phyloP scores from a whole-genome alignment of 2,329 filamentous ascomycete species.

The Thelonectria blattea region DNA sequence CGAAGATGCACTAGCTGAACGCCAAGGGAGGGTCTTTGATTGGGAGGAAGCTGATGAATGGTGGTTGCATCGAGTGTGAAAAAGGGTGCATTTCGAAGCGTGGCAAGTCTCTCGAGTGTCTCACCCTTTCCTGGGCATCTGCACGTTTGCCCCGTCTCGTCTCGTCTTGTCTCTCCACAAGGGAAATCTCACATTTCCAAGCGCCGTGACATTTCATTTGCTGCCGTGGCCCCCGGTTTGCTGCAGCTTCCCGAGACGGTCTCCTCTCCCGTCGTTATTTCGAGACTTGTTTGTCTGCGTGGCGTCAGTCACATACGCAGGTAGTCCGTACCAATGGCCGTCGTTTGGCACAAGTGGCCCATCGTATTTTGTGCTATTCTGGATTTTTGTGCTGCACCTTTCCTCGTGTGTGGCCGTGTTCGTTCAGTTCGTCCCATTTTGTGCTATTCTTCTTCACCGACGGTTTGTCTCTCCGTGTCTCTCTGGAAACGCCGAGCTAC shows the following conservation, averaged over 20 bases:
- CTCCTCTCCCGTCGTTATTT: not conserved
- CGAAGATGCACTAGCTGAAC: constrained; percentile 12
- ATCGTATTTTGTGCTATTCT: not conserved
- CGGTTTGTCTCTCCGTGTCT: no score
- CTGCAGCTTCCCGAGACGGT: not conserved
- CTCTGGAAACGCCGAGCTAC: no score
- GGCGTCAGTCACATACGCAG: not conserved
- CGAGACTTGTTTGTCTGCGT: not conserved
- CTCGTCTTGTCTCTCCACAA: no score
- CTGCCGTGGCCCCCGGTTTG: not conserved
- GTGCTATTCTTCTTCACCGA: not conserved
- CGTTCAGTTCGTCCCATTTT: not conserved
- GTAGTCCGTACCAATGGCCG: not conserved
- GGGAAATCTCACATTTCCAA: not conserved
- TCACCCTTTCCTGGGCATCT: no score
- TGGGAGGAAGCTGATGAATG: constrained; percentile 18
- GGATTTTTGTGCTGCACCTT: not conserved
- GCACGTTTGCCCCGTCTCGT: no score
- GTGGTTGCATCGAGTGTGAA: no score
- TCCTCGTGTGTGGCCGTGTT: not conserved
- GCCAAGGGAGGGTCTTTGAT: constrained; percentile 24
- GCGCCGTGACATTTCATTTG: not conserved
- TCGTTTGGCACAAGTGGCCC: not conserved
- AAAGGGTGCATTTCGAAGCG: not conserved
- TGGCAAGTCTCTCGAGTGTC: not conserved